Conservation (phyloP, 2,329 filamentous ascomycete genomes). For the Cadophora malorum region DNA sequence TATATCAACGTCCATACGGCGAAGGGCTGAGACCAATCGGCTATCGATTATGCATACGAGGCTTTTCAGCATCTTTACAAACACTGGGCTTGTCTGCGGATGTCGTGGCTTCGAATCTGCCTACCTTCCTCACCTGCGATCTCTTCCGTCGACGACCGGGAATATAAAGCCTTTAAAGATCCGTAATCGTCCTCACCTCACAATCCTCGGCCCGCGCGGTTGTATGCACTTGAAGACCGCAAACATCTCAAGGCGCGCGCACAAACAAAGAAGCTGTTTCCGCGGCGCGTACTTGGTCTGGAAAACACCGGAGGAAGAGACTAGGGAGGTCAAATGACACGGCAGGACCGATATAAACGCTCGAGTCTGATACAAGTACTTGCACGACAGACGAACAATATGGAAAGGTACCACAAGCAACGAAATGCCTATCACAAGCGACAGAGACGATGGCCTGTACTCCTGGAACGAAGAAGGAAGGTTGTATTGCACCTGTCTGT, state of each 20-base stretch:
- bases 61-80: constrained; percentile 29
- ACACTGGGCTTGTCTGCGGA: constrained; percentile 23
- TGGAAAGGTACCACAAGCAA: constrained; percentile 15
- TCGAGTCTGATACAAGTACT: constrained; percentile 34
- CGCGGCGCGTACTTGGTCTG: constrained; percentile 28
- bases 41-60: constrained; percentile 31
- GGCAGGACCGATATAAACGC: constrained; percentile 31
- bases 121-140: constrained; percentile 22
- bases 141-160: constrained; percentile 32
- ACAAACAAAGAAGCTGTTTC: constrained; percentile 32
- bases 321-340: constrained; percentile 19
- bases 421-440: no score
- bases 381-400: constrained; percentile 34
- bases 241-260: constrained; percentile 29
- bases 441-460: no score
- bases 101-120: constrained; percentile 31
- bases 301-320: constrained; percentile 27
- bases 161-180: constrained; percentile 35
- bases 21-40: constrained; percentile 20
- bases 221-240: constrained; percentile 32
- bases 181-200: constrained; percentile 29
- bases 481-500: no score
- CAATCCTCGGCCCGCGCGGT: constrained; percentile 26
- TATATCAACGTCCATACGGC: constrained; percentile 26
- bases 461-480: no score